Percentiles rank a stretch among this genome's conserved stretches.
Conservation (phyloP, 164 flowering plant genomes). For the Cinnamomum micranthum region DNA sequence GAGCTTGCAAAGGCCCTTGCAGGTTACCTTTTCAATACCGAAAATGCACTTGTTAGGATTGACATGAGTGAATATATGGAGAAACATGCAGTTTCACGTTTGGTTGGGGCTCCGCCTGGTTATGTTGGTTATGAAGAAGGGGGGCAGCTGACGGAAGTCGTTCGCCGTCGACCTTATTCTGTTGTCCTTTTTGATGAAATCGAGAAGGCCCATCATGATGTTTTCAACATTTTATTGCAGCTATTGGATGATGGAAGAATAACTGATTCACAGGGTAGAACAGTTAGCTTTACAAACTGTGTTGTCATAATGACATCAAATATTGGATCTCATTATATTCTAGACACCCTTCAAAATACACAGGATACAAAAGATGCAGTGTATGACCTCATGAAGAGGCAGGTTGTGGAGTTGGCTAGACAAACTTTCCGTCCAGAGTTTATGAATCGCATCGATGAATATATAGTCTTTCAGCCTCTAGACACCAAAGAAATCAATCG, state of each 20-base stretch:
- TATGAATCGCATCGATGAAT: conserved; percentile 89
- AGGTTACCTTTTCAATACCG: conserved; percentile 76
- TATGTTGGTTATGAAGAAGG: conserved; percentile 98
- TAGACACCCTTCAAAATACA: conserved; percentile 70
- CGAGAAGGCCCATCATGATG: conserved; percentile 95
- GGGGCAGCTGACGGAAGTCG: conserved; percentile 86
- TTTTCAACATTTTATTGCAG: conserved; percentile 84
- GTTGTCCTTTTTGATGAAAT: conserved; percentile 95
- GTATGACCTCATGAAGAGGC: conserved; percentile 77
- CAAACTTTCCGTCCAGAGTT: conserved; percentile 91
- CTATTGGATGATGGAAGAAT: conserved; percentile 92
- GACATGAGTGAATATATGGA: conserved; percentile 99
- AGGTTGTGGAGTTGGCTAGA: conserved; percentile 82
- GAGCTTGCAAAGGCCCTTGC: conserved; percentile 96
- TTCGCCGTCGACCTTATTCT: conserved; percentile 82
- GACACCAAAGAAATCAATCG: conserved; percentile 66
- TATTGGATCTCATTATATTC: conserved; percentile 78
- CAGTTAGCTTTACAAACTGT: conserved; percentile 78
- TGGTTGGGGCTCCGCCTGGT: conserved; percentile 97
- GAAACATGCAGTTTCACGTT: conserved; percentile 83
- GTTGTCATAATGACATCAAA: conserved; percentile 96
- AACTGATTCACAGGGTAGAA: conserved; percentile 88
- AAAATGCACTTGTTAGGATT: conserved; percentile 83
- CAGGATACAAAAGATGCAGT: conserved; percentile 61
- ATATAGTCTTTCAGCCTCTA: conserved; percentile 90